phyloP scores from a whole-genome alignment of 768 basidiomycete genomes.

The Pholiota conissans region DNA sequence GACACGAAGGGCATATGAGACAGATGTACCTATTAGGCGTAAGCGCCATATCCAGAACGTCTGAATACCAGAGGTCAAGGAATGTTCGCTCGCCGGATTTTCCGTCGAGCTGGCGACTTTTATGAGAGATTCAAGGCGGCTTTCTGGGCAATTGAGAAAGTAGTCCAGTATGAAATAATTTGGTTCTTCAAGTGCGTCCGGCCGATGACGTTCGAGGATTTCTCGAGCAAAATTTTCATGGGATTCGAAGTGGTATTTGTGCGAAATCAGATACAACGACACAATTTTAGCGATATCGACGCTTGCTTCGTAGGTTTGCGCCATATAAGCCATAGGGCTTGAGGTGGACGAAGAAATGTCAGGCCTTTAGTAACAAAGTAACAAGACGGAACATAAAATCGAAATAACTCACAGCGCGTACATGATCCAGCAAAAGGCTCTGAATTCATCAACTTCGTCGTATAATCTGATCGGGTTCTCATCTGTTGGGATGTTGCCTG shows the following conservation, averaged over 20 bases:
- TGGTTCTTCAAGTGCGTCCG: neutral
- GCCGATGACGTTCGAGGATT: neutral
- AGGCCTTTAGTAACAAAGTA: too few relatives aligned
- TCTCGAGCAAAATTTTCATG: neutral
- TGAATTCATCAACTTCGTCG: conserved; percentile 14
- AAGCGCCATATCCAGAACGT: too few relatives aligned
- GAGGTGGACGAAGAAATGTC: neutral
- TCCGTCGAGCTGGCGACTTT: too few relatives aligned
- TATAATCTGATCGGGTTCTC: conserved; percentile 14
- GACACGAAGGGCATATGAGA: too few relatives aligned
- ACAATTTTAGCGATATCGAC: neutral
- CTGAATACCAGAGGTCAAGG: too few relatives aligned
- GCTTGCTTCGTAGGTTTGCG: neutral
- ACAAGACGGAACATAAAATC: too few relatives aligned
- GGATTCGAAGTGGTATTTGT: neutral
- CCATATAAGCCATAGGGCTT: neutral
- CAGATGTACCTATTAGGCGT: too few relatives aligned
- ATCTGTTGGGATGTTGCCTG: conserved; percentile 1
- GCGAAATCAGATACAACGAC: neutral
- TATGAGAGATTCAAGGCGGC: neutral
- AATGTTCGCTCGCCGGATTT: too few relatives aligned
- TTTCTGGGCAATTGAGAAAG: neutral
- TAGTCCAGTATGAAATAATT: neutral
- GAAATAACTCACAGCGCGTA: conserved; percentile 16
- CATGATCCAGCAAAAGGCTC: conserved; percentile 19